phyloP scores from a whole-genome alignment of 2,329 filamentous ascomycete species.

The Diaporthe ilicicola region DNA sequence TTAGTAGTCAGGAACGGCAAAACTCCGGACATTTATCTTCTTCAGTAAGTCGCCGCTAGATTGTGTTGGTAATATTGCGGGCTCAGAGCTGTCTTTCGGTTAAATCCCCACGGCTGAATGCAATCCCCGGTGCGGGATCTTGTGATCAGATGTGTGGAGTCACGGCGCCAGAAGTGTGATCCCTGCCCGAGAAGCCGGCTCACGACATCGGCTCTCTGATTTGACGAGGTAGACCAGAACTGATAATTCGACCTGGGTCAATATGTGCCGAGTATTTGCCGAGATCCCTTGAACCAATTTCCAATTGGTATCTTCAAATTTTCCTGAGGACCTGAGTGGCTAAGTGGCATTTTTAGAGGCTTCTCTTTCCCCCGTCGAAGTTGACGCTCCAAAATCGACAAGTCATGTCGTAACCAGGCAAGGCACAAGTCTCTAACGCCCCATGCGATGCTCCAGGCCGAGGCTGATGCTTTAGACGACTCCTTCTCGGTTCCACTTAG shows the following conservation, averaged over 20 bases:
- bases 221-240: neutral
- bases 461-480: neutral
- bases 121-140: neutral
- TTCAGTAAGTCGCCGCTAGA: neutral
- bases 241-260: neutral
- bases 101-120: neutral
- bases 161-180: neutral
- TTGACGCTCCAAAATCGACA: neutral
- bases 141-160: constrained; percentile 20
- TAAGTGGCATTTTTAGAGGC: neutral
- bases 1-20: constrained; percentile 5
- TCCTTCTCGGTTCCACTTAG: constrained; percentile 6
- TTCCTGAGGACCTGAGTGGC: neutral
- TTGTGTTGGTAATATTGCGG: neutral
- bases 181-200: neutral
- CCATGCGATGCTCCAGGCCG: neutral
- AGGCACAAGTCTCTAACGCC: neutral
- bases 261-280: neutral
- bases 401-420: neutral
- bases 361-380: neutral
- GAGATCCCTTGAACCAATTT: neutral
- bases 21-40: neutral
- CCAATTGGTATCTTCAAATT: neutral
- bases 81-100: neutral
- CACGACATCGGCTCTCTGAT: neutral